Percentiles rank a stretch among this genome's conserved stretches.
These are phyloP conservation scores for Yamadazyma aaseri DNA, from an alignment of 1,139 yeast genomes.

Conservation along the genomic window DNA sequence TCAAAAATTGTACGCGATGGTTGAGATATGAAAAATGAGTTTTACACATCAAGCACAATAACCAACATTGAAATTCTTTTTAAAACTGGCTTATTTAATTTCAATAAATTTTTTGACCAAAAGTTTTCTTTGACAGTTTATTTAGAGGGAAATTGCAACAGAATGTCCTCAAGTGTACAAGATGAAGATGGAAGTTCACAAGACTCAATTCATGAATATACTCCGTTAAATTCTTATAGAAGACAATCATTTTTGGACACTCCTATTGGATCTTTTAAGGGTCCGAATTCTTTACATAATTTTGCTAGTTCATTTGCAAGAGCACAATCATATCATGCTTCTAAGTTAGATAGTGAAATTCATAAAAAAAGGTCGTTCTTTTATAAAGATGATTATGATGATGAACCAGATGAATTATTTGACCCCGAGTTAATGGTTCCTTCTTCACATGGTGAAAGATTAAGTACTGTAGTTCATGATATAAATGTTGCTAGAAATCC, in stretches of 20 bases:
- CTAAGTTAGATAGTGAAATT: conserved; percentile 44
- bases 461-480: conserved; percentile 54
- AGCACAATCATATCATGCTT: conserved; percentile 47
- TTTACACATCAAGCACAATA: too few relatives aligned
- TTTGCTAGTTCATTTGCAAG: conserved; percentile 49
- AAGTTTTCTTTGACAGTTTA: too few relatives aligned
- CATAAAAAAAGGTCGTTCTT: conserved; percentile 45
- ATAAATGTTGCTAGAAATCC: conserved; percentile 24
- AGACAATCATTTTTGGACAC: conserved; percentile 36
- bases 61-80: too few relatives aligned
- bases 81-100: too few relatives aligned
- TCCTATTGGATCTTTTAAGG: conserved; percentile 47
- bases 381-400: conserved; percentile 17
- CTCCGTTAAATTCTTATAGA: conserved; percentile 20
- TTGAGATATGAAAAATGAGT: too few relatives aligned
- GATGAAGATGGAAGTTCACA: too few relatives aligned
- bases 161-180: too few relatives aligned
- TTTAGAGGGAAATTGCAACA: too few relatives aligned
- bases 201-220: conserved; percentile 14
- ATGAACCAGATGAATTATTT: conserved; percentile 45
- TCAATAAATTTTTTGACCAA: too few relatives aligned
- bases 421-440: conserved; percentile 76
- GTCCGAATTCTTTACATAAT: conserved; percentile 47
- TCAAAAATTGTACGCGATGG: too few relatives aligned
- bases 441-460: conserved; percentile 58